A percentile compares a stretch with the other conserved stretches of the same genome.
Conservation (phyloP, 2,329 filamentous ascomycete species). For the Aspergillus pseudonomiae region DNA sequence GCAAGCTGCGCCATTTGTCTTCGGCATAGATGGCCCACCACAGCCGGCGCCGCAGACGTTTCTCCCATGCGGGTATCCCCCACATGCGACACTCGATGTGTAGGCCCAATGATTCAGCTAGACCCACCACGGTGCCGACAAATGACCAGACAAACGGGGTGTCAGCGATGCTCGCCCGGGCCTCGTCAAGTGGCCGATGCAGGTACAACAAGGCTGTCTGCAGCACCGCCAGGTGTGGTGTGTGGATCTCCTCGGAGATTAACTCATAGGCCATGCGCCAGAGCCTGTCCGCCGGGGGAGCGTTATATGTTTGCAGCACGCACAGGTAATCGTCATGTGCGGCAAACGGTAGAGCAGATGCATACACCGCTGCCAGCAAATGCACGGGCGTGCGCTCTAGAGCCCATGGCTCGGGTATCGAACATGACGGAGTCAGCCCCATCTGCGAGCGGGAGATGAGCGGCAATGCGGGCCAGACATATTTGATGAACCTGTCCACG, state of each 20-base stretch:
- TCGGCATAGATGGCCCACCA: slow-evolving; percentile 47
- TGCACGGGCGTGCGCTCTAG: slow-evolving; percentile 29
- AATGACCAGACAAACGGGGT: slow-evolving; percentile 42
- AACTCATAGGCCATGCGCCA: slow-evolving; percentile 37
- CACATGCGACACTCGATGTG: slow-evolving; percentile 43
- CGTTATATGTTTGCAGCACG: slow-evolving; percentile 31
- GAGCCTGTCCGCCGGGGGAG: slow-evolving; percentile 27
- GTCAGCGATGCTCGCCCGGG: slow-evolving; percentile 31
- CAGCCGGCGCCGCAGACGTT: slow-evolving; percentile 40
- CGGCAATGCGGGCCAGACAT: slow-evolving; percentile 35
- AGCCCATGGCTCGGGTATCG: slow-evolving; percentile 23
- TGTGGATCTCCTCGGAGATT: slow-evolving; percentile 37
- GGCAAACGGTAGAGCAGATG: slow-evolving; percentile 36
- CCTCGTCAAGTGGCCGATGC: slow-evolving; percentile 29
- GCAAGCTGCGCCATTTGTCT: slow-evolving; percentile 43
- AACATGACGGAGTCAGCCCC: slow-evolving; percentile 22
- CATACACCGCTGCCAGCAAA: slow-evolving; percentile 38
- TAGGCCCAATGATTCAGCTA: slow-evolving; percentile 38
- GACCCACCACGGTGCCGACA: slow-evolving; percentile 38
- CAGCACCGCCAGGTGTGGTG: slow-evolving; percentile 34
- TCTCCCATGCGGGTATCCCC: slow-evolving; percentile 43
- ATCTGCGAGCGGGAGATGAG: slow-evolving; percentile 36
- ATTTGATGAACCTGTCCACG: slow-evolving; percentile 30
- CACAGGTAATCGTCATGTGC: slow-evolving; percentile 35
- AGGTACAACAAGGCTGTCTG: slow-evolving; percentile 38